A percentile compares a stretch with the other conserved stretches of the same genome.
These are phyloP conservation scores for Aulographum hederae DNA, from an alignment of 2,329 filamentous ascomycete genomes.

Conservation along the genomic window DNA sequence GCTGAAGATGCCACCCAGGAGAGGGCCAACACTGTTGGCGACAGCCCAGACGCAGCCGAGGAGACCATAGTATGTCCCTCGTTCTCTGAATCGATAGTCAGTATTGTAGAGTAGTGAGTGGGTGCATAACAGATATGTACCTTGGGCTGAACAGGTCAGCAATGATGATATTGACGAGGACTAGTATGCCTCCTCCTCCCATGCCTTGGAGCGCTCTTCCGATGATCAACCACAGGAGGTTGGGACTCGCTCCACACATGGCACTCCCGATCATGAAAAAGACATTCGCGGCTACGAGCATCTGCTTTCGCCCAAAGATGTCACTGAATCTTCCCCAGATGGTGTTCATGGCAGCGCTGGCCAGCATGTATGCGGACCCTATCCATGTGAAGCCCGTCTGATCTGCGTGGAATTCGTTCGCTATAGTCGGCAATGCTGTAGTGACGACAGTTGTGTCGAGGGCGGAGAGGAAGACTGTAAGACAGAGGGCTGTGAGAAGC, in stretches of 20 bases:
- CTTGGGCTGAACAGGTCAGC: slow-evolving; percentile 28
- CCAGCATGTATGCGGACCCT: slow-evolving; percentile 17
- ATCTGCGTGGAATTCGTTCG: slow-evolving; percentile 4
- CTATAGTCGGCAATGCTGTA: slow-evolving; percentile 6
- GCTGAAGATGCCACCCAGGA: slow-evolving; percentile 33
- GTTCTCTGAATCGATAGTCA: slow-evolving; percentile 7
- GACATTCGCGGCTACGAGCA: slow-evolving; percentile 15
- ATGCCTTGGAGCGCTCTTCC: slow-evolving; percentile 38
- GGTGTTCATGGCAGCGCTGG: slow-evolving; percentile 18
- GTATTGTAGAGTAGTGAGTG: slow-evolving; percentile 10
- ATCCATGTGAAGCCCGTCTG: slow-evolving; percentile 8
- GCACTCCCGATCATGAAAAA: slow-evolving; percentile 28
- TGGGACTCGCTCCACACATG: slow-evolving; percentile 31
- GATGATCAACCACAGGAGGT: slow-evolving; percentile 35
- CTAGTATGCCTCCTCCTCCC: slow-evolving; percentile 38
- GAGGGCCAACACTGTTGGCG: slow-evolving; percentile 32
- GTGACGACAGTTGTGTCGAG: slow-evolving; percentile 9
- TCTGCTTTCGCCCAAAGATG: slow-evolving; percentile 18
- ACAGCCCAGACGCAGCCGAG: slow-evolving; percentile 30
- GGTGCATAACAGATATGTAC: background rate
- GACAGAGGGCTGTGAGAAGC: no score
- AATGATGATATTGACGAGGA: slow-evolving; percentile 41
- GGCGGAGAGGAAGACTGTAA: slow-evolving; percentile 5
- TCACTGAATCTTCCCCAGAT: slow-evolving; percentile 23
- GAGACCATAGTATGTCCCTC: slow-evolving; percentile 6